Conservation (phyloP, 2,329 filamentous ascomycete species). For the Colletotrichum falcatum region DNA sequence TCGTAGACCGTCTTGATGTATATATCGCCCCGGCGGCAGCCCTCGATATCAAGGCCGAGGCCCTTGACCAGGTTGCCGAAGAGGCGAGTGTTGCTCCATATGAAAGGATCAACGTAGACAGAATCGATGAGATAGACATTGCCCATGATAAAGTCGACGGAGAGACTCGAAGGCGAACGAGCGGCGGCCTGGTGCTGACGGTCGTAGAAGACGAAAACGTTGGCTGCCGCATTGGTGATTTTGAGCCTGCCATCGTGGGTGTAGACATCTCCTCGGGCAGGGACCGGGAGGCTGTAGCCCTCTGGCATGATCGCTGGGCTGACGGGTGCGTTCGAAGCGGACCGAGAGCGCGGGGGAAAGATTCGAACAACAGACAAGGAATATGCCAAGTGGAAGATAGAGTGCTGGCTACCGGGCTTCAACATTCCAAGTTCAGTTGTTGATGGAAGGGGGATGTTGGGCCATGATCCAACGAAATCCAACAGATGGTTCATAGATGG, state of each 20-base stretch:
- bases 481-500: neutral
- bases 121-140: constrained; percentile 32
- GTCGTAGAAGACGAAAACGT: constrained; percentile 26
- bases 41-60: constrained; percentile 14
- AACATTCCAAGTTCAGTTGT: neutral
- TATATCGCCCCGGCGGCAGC: constrained; percentile 2
- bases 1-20: constrained; percentile 25
- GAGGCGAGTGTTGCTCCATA: neutral
- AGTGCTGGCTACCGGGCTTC: too few relatives aligned
- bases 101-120: neutral
- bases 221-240: constrained; percentile 23
- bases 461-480: neutral
- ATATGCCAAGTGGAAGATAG: neutral
- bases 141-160: constrained; percentile 22
- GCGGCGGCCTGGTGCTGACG: neutral
- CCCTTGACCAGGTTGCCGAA: constrained; percentile 29
- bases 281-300: neutral
- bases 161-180: constrained; percentile 8
- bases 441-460: neutral
- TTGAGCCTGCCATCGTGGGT: constrained; percentile 4
- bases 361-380: neutral
- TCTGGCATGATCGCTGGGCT: neutral
- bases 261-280: constrained; percentile 23
- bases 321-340: neutral
- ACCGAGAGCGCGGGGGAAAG: neutral